phyloP scores from a whole-genome alignment of 2,329 filamentous ascomycete genomes.

The Epichloe gansuensis region DNA sequence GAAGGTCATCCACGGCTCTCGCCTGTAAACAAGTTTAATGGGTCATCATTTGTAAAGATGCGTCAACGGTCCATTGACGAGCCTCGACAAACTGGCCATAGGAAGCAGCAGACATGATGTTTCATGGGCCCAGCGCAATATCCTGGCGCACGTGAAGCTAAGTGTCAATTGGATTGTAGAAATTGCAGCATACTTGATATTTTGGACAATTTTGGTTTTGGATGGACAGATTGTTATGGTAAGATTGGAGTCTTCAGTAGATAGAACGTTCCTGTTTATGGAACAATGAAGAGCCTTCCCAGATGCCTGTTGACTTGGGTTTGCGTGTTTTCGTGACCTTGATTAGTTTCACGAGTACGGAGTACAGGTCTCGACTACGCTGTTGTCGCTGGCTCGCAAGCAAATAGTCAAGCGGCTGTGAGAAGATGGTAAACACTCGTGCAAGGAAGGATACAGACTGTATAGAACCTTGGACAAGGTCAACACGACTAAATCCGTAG shows the following conservation, averaged over 20 bases:
- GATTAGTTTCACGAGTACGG: not conserved
- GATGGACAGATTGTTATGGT: constrained; percentile 23
- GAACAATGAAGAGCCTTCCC: constrained; percentile 21
- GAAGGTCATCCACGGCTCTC: constrained; percentile 86
- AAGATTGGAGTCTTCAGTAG: constrained; percentile 26
- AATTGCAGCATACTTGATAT: constrained; percentile 9
- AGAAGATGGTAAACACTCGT: no score
- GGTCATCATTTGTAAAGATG: not conserved
- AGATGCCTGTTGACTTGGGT: not conserved
- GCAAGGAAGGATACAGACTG: no score
- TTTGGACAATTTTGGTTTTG: constrained; percentile 1
- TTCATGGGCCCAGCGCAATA: constrained; percentile 5
- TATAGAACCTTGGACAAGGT: no score
- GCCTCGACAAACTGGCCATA: constrained; percentile 1
- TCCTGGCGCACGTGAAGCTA: constrained; percentile 12
- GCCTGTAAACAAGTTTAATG: constrained; percentile 35
- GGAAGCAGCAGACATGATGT: not conserved
- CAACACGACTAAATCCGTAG: no score
- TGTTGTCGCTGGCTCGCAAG: no score
- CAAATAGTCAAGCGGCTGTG: no score
- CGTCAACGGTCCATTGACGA: constrained; percentile 7
- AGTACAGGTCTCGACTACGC: not conserved
- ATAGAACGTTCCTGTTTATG: constrained; percentile 32
- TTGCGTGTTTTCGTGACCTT: not conserved
- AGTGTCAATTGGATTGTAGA: constrained; percentile 16